Percentiles rank a stretch among this genome's conserved stretches.
phyloP scores from a whole-genome alignment of 1,284 basidiomycete genomes.

The Rhodotorula sp. region DNA sequence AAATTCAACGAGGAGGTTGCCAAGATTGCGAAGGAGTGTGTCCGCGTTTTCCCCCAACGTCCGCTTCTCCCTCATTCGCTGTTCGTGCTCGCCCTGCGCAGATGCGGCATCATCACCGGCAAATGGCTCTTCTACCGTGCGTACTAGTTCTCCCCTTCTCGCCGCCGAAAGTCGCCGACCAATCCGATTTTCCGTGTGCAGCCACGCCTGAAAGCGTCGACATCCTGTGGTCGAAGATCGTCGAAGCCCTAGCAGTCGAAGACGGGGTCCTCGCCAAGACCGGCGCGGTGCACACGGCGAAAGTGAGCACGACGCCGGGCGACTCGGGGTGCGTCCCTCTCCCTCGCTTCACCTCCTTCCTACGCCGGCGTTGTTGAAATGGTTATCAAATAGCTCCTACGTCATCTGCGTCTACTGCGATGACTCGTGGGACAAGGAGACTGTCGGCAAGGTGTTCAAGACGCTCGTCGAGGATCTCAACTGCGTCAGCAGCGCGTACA shows the following conservation, averaged over 20 bases:
- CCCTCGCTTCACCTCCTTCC: background rate
- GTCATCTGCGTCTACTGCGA: slow-evolving; percentile 42
- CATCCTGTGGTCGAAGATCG: slow-evolving; percentile 36
- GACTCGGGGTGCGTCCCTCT: slow-evolving; percentile 2
- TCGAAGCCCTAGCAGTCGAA: slow-evolving; percentile 28
- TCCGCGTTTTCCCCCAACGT: too few relatives aligned
- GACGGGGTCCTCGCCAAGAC: slow-evolving; percentile 38
- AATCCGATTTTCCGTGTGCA: too few relatives aligned
- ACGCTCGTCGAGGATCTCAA: slow-evolving; percentile 30
- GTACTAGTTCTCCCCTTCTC: background rate
- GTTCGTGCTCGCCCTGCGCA: background rate
- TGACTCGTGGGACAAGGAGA: slow-evolving; percentile 36
- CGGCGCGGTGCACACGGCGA: slow-evolving; percentile 20
- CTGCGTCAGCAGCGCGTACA: slow-evolving; percentile 25
- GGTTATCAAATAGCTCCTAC: too few relatives aligned
- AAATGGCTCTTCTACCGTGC: slow-evolving; percentile 41
- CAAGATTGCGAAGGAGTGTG: slow-evolving; percentile 31
- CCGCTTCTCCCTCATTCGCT: background rate
- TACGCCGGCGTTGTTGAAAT: too few relatives aligned
- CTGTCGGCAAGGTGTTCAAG: slow-evolving; percentile 31
- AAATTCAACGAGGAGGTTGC: slow-evolving; percentile 24
- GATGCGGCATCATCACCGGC: slow-evolving; percentile 24
- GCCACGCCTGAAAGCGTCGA: slow-evolving; percentile 31
- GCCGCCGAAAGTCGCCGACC: too few relatives aligned
- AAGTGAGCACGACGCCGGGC: slow-evolving; percentile 15